Evolutionary conservation across 164 flowering plant species (phyloP), one percentile per base, ranked within the genome.

Genomic region (Vitis vinifera): DNA sequence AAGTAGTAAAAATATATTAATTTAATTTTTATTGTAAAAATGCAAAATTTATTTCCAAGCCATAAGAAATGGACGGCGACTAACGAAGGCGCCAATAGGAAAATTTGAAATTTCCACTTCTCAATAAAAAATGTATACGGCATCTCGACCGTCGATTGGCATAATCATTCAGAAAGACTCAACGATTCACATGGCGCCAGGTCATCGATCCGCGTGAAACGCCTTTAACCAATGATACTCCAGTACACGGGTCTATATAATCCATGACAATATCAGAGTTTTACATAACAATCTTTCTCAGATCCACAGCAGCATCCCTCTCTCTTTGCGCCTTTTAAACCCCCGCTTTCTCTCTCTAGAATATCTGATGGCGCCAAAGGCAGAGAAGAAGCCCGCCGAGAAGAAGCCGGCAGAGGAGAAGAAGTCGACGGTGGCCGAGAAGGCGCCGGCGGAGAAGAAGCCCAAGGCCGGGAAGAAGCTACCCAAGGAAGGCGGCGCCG

Each of bases 391-490:
- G 51, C 67, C 63, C 8, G 71, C 76, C 0, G 75, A 68, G 72
- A 73, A 73, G 68, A 73, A 73, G 62, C 71, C 71, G 3, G 72
- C 68, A 51, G 67, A 64, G 67, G 53, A 64, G 67, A 48, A 60
- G 63, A 60, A 60, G 31, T 64, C 52, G 37, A 44, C 63, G 37
- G 63, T 29, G 50, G 52, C 64, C 9, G 65, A 72, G 65, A 72
- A 47, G 67, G 62, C 23, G 53, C 76, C 11, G 70, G 48, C 73
- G 3, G 73, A 65, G 69, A 70, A 75, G 70, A 71, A 76, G 68
- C 78, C 75, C 23, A 71, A 71, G 60, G 78, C 75, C 12, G 78
- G 55, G 68, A 75, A 76, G 75, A 59, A 61, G 16, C 62, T 71
- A 5, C 65, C 75, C n/a, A 76, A 76, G 64, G 75, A 76, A 30